A percentile compares a stretch with the other conserved stretches of the same genome.
phyloP scores from a whole-genome alignment of 257 asterid species.

The Osmanthus fragrans region DNA sequence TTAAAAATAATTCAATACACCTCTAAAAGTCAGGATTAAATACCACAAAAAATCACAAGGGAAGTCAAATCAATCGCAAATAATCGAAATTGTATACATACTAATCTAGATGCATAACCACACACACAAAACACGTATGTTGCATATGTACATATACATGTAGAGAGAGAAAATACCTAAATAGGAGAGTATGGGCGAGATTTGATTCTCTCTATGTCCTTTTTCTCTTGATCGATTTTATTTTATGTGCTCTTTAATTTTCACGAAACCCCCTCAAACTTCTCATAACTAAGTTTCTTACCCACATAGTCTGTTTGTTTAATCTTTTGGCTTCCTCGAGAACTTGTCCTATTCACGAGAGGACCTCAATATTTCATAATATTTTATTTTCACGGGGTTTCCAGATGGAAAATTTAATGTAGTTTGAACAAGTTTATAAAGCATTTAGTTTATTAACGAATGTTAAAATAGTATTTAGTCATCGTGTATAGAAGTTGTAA shows the following conservation, averaged over 20 bases:
- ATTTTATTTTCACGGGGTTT: no score
- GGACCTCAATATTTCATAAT: no score
- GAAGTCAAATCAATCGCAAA: not conserved
- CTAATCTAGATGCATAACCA: not conserved
- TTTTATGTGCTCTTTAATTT: no score
- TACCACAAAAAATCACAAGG: not conserved
- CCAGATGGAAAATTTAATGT: no score
- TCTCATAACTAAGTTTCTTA: not conserved
- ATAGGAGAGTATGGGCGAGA: conserved; percentile 35
- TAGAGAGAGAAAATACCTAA: conserved; percentile 21
- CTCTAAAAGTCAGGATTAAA: not conserved
- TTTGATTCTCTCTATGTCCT: conserved; percentile 36
- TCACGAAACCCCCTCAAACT: no score
- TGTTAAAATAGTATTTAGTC: no score
- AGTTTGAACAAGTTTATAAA: no score
- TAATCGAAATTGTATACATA: not conserved
- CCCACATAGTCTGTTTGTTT: not conserved
- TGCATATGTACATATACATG: not conserved
- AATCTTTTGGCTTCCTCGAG: no score
- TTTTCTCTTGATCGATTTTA: conserved; percentile 8
- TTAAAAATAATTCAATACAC: not conserved
- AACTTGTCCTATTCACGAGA: no score
- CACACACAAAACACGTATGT: not conserved
- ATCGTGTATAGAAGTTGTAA: no score
- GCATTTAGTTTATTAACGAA: no score